Conservation (phyloP, 208 protist genomes). For the Wallacemonas sp. region DNA sequence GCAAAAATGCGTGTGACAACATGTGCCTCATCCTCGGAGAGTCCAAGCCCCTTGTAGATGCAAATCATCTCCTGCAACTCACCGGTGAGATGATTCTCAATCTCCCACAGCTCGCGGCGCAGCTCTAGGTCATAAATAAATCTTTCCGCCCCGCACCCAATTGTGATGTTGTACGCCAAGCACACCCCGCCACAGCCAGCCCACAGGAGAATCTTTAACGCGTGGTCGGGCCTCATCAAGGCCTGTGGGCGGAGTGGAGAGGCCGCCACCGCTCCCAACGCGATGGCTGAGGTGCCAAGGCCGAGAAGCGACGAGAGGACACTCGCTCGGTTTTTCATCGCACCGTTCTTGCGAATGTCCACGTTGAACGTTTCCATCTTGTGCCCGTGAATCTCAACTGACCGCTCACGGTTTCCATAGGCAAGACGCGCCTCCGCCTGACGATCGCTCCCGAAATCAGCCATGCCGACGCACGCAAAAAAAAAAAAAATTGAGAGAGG, state of each 20-base stretch:
- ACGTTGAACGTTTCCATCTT: slow-evolving; percentile 85
- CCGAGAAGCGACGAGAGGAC: slow-evolving; percentile 55
- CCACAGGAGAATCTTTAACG: slow-evolving; percentile 31
- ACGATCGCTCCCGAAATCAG: slow-evolving; percentile 30
- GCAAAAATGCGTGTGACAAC: slow-evolving; percentile 86
- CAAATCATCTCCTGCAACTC: slow-evolving; percentile 93
- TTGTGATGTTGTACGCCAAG: slow-evolving; percentile 48
- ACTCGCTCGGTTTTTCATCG: slow-evolving; percentile 74
- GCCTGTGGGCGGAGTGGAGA: background rate
- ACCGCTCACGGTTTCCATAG: slow-evolving; percentile 66
- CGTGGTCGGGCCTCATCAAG: slow-evolving; percentile 12
- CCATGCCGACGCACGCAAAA: slow-evolving; percentile 19
- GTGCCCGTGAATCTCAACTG: slow-evolving; percentile 58
- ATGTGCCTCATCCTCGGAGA: slow-evolving; percentile 83
- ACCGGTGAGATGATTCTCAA: slow-evolving; percentile 89
- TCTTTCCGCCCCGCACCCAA: slow-evolving; percentile 58
- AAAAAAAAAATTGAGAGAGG: slow-evolving; percentile 4
- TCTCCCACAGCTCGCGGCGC: slow-evolving; percentile 92
- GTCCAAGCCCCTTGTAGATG: slow-evolving; percentile 91
- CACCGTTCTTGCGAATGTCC: slow-evolving; percentile 79
- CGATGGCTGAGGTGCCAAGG: slow-evolving; percentile 46
- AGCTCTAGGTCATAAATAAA: slow-evolving; percentile 85
- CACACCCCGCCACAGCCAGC: slow-evolving; percentile 33
- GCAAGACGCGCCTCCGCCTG: slow-evolving; percentile 47
- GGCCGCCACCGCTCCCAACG: slow-evolving; percentile 22